Evolutionary conservation across 2,329 filamentous ascomycete genomes (phyloP), one percentile per base, ranked within the genome.

Genomic region (Fusarium abutilonis): DNA sequence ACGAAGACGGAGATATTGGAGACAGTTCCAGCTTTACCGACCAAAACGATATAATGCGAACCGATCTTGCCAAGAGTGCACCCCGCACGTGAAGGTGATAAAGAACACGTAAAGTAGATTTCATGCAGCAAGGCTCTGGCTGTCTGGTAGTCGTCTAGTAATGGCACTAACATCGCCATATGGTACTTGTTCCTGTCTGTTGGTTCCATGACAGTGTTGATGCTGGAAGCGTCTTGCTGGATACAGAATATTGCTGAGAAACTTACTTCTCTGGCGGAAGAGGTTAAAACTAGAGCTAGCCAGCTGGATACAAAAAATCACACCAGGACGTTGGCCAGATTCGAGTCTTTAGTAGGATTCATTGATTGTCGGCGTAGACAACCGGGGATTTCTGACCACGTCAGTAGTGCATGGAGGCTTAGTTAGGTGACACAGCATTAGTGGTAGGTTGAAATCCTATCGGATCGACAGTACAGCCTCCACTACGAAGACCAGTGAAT

Each of bases 101-200:
- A 1, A 1, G 7, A 0, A 13, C 4, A 4, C 10, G 26, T n/a
- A 0, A 9, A 0, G 4, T 29, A 0, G 1, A 0, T 14, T 1
- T 0, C 7, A 10, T 43, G 17, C 3, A 63, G 4, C 0, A 47
- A 5, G 0, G 5, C 7, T 10, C 4, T n/a, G 4, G 59, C 44
- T 2, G 32, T 34, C 3, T 34, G 9, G 0, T 55, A 63, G 4
- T 63, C 36, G 3, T 41, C 13, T 1, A 4, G 23, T 0, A 13
- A 17, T 0, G 60, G 59, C 0, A 46, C 50, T 8, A 63, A 15
- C 0, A 63, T 4, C 0, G 41, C 36, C 6, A 60, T 32, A 9
- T 29, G 17, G 9, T n/a, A 44, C 3, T 13, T 11, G 0, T 7
- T 13, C 2, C 4, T 17, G 0, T 13, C 11, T 2, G 13, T 3